These are phyloP conservation scores for Neoboletus subvelutipes DNA, from an alignment of 768 basidiomycete species.

Conservation along the genomic window DNA sequence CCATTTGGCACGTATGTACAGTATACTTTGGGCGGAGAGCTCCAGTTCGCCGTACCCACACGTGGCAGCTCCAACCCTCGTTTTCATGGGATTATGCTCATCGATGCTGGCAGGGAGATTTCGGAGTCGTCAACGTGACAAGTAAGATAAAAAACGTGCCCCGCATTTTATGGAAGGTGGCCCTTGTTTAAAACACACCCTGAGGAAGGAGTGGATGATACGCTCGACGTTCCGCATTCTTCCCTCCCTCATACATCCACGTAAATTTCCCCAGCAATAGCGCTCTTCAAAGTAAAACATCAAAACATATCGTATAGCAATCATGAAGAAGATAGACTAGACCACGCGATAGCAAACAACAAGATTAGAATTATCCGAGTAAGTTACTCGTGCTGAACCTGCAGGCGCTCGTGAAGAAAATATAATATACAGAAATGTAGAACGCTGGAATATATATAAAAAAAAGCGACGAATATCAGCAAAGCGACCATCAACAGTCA, in stretches of 20 bases:
- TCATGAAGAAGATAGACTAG: slow-evolving; percentile 9
- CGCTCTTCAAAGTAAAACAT: not conserved
- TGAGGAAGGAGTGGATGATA: not conserved
- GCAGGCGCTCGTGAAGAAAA: slow-evolving; percentile 24
- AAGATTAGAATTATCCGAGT: slow-evolving; percentile 33
- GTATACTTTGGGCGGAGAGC: too few relatives aligned
- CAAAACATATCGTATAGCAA: slow-evolving; percentile 19
- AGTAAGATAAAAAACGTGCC: slow-evolving; percentile 4
- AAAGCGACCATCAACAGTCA: slow-evolving; percentile 9
- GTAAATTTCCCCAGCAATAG: not conserved
- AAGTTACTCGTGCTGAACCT: slow-evolving; percentile 34
- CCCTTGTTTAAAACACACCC: not conserved
- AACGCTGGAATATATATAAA: slow-evolving; percentile 6
- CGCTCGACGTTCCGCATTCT: not conserved
- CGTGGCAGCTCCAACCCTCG: not conserved
- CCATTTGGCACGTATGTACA: too few relatives aligned
- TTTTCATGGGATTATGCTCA: not conserved
- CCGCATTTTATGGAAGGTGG: not conserved
- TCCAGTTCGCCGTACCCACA: not conserved
- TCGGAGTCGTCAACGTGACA: not conserved
- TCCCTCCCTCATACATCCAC: not conserved
- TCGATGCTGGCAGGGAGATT: not conserved
- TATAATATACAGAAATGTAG: slow-evolving; percentile 27
- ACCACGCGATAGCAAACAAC: slow-evolving; percentile 12
- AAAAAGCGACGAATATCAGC: slow-evolving; percentile 1